Conservation (phyloP, 768 basidiomycete genomes). For the Tephrocybe sp. region DNA sequence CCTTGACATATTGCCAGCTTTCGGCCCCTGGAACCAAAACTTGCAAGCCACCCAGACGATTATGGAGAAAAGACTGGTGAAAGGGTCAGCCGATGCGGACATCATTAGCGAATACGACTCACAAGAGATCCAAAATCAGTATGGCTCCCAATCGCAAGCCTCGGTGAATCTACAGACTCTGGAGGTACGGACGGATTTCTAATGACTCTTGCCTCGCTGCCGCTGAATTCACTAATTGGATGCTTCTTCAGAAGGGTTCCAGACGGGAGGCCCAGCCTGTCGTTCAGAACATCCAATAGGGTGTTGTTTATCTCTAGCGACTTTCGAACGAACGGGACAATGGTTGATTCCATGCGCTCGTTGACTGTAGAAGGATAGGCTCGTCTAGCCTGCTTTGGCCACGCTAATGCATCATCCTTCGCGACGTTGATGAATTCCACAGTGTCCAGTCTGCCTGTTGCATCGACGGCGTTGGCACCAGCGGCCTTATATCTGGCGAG, state of each 20-base stretch:
- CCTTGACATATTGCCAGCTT: slow-evolving; percentile 70
- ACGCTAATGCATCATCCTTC: slow-evolving; percentile 67
- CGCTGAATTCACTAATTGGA: slow-evolving; percentile 44
- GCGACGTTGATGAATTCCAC: slow-evolving; percentile 67
- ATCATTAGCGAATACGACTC: slow-evolving; percentile 22
- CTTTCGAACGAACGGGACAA: slow-evolving; percentile 58
- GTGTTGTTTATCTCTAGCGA: slow-evolving; percentile 56
- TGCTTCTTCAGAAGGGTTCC: slow-evolving; percentile 49
- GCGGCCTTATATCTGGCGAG: slow-evolving; percentile 54
- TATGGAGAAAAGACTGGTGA: slow-evolving; percentile 64
- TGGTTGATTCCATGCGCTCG: slow-evolving; percentile 45
- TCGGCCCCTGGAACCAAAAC: slow-evolving; percentile 61
- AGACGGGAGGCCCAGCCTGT: slow-evolving; percentile 49
- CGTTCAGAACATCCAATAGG: slow-evolving; percentile 55
- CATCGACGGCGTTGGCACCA: slow-evolving; percentile 63
- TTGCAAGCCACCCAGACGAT: slow-evolving; percentile 68
- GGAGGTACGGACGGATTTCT: slow-evolving; percentile 42
- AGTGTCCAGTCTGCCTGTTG: slow-evolving; percentile 53
- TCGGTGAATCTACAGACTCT: slow-evolving; percentile 39
- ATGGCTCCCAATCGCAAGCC: slow-evolving; percentile 47
- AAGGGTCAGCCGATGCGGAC: slow-evolving; percentile 34
- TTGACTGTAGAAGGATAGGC: slow-evolving; percentile 52
- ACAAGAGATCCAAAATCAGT: slow-evolving; percentile 76
- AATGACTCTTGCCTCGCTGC: slow-evolving; percentile 58
- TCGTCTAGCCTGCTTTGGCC: slow-evolving; percentile 51